A percentile compares a stretch with the other conserved stretches of the same genome.
Evolutionary conservation across 495 filamentous ascomycete species (phyloP).

Genomic region (Hypoxylon fuscum): DNA sequence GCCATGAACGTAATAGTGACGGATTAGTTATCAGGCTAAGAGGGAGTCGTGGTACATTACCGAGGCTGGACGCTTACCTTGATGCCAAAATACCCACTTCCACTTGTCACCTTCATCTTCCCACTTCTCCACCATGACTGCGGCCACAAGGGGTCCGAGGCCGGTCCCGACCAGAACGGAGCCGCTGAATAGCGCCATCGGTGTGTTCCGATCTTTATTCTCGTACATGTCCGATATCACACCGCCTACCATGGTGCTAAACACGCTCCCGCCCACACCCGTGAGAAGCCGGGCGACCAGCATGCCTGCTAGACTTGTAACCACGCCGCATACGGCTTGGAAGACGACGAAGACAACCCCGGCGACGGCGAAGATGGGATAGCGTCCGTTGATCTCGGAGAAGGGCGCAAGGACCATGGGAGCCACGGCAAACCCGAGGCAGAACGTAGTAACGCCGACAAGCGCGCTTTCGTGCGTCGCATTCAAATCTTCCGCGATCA

Average conservation of each 20-base stretch:
- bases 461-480: constrained; percentile 71
- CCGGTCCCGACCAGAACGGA: constrained; percentile 83
- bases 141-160: constrained; percentile 76
- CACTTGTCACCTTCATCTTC: constrained; percentile 57
- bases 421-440: constrained; percentile 80
- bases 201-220: constrained; percentile 79
- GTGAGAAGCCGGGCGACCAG: constrained; percentile 78
- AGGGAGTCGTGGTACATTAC: neutral
- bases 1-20: neutral
- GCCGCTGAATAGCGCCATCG: constrained; percentile 88
- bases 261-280: constrained; percentile 80
- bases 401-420: constrained; percentile 94
- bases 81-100: constrained; percentile 80
- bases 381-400: constrained; percentile 85
- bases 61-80: constrained; percentile 17
- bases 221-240: constrained; percentile 91
- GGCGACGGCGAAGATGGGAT: constrained; percentile 80
- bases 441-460: constrained; percentile 85
- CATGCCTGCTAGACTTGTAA: constrained; percentile 75
- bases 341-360: constrained; percentile 73
- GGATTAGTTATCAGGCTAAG: neutral
- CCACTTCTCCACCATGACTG: constrained; percentile 70
- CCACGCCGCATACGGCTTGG: constrained; percentile 80
- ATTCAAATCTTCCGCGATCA: constrained; percentile 70
- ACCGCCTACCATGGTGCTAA: constrained; percentile 92